phyloP scores from a whole-genome alignment of 768 basidiomycete genomes.

The Tylopilus felleus region DNA sequence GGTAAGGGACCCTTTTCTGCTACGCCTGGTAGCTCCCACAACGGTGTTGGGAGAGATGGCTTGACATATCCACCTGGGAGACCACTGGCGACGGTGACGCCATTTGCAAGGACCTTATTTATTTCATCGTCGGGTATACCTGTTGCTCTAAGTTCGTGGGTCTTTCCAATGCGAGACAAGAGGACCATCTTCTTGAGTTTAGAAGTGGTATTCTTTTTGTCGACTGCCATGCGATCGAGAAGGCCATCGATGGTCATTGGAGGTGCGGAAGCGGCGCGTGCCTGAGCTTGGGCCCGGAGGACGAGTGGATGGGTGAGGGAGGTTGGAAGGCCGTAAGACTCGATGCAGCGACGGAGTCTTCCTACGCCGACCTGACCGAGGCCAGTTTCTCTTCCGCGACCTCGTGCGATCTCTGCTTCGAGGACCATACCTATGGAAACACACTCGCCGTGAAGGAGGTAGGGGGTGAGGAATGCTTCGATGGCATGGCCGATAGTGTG shows the following conservation, averaged over 20 bases:
- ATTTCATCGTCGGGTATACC: slow-evolving; percentile 81
- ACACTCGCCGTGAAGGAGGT: slow-evolving; percentile 95
- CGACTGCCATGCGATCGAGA: slow-evolving; percentile 90
- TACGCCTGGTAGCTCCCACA: slow-evolving; percentile 19
- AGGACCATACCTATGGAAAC: slow-evolving; percentile 95
- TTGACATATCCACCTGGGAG: slow-evolving; percentile 40
- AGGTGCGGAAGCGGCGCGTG: slow-evolving; percentile 18
- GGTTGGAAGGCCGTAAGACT: slow-evolving; percentile 88
- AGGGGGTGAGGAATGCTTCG: slow-evolving; percentile 91
- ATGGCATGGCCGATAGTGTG: slow-evolving; percentile 99
- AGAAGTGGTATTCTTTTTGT: slow-evolving; percentile 95
- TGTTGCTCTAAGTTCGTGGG: slow-evolving; percentile 88
- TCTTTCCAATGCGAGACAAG: slow-evolving; percentile 85
- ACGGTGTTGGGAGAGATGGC: slow-evolving; percentile 47
- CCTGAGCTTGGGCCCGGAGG: slow-evolving; percentile 36
- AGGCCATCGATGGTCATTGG: slow-evolving; percentile 66
- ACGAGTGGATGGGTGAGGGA: slow-evolving; percentile 72
- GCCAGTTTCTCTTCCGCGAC: slow-evolving; percentile 58
- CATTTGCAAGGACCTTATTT: slow-evolving; percentile 74
- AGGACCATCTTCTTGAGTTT: slow-evolving; percentile 90
- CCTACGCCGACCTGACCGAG: slow-evolving; percentile 92
- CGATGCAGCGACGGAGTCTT: slow-evolving; percentile 80
- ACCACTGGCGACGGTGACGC: slow-evolving; percentile 70
- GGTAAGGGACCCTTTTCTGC: slow-evolving; percentile 15
- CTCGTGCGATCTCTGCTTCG: slow-evolving; percentile 90